These are phyloP conservation scores for Apophysomyces variabilis DNA, from an alignment of 371 early-diverging fungal species.

Conservation along the genomic window DNA sequence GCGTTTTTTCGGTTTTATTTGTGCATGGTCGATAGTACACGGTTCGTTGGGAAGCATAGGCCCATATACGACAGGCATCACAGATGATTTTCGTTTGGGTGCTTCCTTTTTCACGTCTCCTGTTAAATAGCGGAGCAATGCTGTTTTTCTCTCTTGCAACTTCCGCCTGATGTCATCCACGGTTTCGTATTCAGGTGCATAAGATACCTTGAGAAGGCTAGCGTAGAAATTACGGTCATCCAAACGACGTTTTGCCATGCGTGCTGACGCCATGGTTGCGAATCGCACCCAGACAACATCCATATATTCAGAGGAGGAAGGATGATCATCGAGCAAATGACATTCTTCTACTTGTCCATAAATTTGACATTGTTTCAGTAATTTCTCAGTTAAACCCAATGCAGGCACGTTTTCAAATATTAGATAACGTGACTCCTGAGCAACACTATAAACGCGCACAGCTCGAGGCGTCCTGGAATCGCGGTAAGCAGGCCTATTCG, in stretches of 20 bases:
- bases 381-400: conserved; percentile 35
- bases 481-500: conserved; percentile 38
- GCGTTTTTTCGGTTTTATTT: too few species aligned
- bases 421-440: conserved; percentile 59
- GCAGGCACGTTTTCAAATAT: conserved; percentile 54
- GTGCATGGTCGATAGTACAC: too few species aligned
- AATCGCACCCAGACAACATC: conserved; percentile 47
- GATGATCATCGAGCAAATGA: conserved; percentile 38
- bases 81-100: too few species aligned
- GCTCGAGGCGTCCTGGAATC: conserved; percentile 42
- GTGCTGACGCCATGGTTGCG: conserved; percentile 30
- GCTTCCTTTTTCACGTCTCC: background rate
- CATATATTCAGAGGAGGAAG: conserved; percentile 27
- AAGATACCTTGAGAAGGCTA: conserved; percentile 42
- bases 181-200: conserved; percentile 58
- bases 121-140: background rate
- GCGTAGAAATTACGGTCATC: conserved; percentile 53
- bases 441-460: conserved; percentile 53
- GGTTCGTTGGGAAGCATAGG: too few species aligned
- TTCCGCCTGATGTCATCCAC: conserved; percentile 53
- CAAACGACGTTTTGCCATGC: conserved; percentile 46
- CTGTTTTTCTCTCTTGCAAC: conserved; percentile 34
- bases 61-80: too few species aligned
- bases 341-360: conserved; percentile 43
- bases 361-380: conserved; percentile 32